These are phyloP conservation scores for Noccaea bulbosa DNA, from an alignment of 345 rosid genomes.

Conservation along the genomic window DNA sequence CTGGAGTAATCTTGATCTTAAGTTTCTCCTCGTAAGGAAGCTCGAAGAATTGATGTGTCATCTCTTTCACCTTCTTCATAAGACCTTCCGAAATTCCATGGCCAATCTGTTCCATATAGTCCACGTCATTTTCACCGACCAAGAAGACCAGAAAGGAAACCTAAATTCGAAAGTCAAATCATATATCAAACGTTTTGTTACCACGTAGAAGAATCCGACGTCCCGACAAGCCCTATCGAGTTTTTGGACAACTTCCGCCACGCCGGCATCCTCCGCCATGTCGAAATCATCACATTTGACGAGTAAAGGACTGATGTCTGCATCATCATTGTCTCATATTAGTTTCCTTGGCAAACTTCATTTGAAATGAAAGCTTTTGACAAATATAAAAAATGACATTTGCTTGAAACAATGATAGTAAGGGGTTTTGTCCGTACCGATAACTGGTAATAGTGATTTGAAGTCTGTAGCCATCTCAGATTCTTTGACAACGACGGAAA, in stretches of 20 bases:
- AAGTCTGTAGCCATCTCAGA: conserved; percentile 25
- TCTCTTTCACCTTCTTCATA: conserved; percentile 54
- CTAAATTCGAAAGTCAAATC: not conserved
- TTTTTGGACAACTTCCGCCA: conserved; percentile 58
- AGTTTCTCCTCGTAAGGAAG: conserved; percentile 66
- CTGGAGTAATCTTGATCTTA: conserved; percentile 69
- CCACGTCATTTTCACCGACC: conserved; percentile 26
- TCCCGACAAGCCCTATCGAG: conserved; percentile 78
- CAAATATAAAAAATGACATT: not conserved
- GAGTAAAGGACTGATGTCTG: conserved; percentile 63
- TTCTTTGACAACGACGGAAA: not conserved
- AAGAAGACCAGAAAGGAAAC: not conserved
- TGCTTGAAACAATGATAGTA: not conserved
- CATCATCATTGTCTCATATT: conserved; percentile 4
- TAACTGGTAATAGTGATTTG: conserved; percentile 27
- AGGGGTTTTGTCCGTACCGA: not conserved
- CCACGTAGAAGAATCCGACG: conserved; percentile 89
- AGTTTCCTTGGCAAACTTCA: not conserved
- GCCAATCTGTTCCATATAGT: conserved; percentile 52
- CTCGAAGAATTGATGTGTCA: conserved; percentile 53
- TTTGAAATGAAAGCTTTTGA: not conserved
- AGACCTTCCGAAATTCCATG: conserved; percentile 74
- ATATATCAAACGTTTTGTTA: conserved; percentile 27
- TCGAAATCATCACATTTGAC: conserved; percentile 60
- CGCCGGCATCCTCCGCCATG: conserved; percentile 60